phyloP scores from a whole-genome alignment of 371 early-diverging fungal genomes.

The Saksenaea vasiformis region DNA sequence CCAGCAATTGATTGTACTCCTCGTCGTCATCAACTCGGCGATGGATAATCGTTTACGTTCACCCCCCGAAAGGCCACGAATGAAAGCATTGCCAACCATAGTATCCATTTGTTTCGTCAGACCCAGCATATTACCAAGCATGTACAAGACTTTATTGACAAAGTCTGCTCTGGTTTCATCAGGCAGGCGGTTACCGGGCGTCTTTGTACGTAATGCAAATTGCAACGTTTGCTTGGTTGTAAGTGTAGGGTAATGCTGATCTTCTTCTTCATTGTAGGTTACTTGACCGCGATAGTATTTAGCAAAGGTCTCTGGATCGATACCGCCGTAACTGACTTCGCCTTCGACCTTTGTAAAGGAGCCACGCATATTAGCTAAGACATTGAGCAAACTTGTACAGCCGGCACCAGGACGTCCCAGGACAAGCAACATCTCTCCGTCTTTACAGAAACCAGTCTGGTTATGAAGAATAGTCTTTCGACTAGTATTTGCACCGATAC shows the following conservation, averaged over 20 bases:
- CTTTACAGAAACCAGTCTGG: slow-evolving; percentile 42
- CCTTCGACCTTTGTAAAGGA: slow-evolving; percentile 43
- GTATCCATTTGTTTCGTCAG: slow-evolving; percentile 74
- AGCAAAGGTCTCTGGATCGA: slow-evolving; percentile 35
- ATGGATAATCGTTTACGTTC: slow-evolving; percentile 86
- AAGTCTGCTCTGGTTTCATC: slow-evolving; percentile 25
- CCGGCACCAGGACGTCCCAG: slow-evolving; percentile 58
- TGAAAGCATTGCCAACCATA: slow-evolving; percentile 78
- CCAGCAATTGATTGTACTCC: slow-evolving; percentile 72
- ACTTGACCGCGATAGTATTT: slow-evolving; percentile 45
- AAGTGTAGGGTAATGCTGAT: slow-evolving; percentile 49
- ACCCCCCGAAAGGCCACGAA: slow-evolving; percentile 87
- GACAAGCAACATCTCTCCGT: slow-evolving; percentile 59
- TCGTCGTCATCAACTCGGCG: slow-evolving; percentile 82
- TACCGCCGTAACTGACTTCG: slow-evolving; percentile 41
- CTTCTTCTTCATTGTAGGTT: slow-evolving; percentile 54
- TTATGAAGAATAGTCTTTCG: slow-evolving; percentile 29
- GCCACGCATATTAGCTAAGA: slow-evolving; percentile 45
- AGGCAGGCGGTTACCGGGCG: slow-evolving; percentile 32
- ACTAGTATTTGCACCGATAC: slow-evolving; percentile 3
- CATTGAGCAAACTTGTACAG: slow-evolving; percentile 51
- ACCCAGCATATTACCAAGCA: slow-evolving; percentile 62
- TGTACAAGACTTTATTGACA: slow-evolving; percentile 31
- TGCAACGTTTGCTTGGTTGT: slow-evolving; percentile 51
- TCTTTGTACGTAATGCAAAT: slow-evolving; percentile 52